Base-by-base conservation (phyloP, 1,284 basidiomycete species). In the Xerocomus nothofagi region DNA sequence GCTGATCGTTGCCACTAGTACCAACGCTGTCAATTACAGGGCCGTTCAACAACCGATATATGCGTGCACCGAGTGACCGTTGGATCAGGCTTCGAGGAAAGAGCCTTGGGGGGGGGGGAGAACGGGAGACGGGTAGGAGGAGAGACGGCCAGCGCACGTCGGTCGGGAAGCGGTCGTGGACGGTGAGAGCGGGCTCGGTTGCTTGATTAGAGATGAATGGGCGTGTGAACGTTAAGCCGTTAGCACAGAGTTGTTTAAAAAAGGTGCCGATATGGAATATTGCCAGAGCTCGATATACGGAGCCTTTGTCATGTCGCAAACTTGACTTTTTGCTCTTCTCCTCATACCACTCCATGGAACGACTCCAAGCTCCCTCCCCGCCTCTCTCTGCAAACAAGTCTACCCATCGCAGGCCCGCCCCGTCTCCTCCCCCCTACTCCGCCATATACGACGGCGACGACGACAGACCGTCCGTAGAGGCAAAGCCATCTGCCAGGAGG, bases 191-290 rank as follows among this genome's bases (percentile, higher is more conserved):
- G 38, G 52, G 39, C 6, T 39, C 44, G 48, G 32, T 40, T 59
- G 26, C 36, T 39, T n/a, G 20, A 40, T 39, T 34, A 17, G 33
- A 34, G 57, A 50, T 51, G 44, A 40, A 44, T 43, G 49, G 39
- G 40, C 65, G 68, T 70, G 65, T 60, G 65, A 66, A 67, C 44
- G 41, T 57, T 34, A 49, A 33, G 46, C 47, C 43, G 38, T 65
- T 68, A 55, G 53, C 56, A 67, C 52, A 62, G 56, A 59, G 54
- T 53, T 58, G 64, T 54, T 54, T 65, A 65, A 68, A 66, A 68
- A 67, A 67, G 61, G 54, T 66, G 66, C 65, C 63, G 68, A 70
- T 66, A 68, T 68, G 65, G 65, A 68, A 67, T 70, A 70, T 69
- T 66, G 65, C 56, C 61, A 64, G 66, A 66, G 65, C 66, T 66